These are phyloP conservation scores for Microbotryum intermedium DNA, from an alignment of 1,284 basidiomycete species.

Conservation along the genomic window DNA sequence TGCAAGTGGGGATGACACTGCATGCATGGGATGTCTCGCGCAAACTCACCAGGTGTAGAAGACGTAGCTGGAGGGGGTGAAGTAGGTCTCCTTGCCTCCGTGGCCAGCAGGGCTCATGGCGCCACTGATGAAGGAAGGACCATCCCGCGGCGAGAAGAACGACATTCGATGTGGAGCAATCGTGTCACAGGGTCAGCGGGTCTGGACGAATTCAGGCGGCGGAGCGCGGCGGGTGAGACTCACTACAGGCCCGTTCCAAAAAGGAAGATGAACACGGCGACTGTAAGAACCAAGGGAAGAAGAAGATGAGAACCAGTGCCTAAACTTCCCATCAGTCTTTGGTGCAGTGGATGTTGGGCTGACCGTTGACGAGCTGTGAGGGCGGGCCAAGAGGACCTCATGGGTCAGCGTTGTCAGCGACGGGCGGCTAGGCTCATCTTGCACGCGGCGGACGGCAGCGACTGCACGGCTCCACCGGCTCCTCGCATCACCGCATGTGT, in stretches of 20 bases:
- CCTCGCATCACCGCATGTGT: neutral
- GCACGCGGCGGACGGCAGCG: neutral
- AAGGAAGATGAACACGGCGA: slow-evolving; percentile 26
- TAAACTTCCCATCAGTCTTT: neutral
- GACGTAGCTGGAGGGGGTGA: slow-evolving; percentile 24
- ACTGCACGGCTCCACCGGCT: no score
- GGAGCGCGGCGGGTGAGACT: neutral
- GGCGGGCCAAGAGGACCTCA: neutral
- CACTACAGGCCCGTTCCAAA: slow-evolving; percentile 29
- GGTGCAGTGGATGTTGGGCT: neutral
- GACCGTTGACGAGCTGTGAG: neutral
- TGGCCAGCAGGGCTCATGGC: slow-evolving; percentile 2
- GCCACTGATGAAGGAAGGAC: neutral
- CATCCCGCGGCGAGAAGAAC: neutral
- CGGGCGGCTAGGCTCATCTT: neutral
- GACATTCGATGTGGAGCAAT: neutral
- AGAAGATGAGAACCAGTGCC: slow-evolving; percentile 11
- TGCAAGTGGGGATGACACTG: neutral
- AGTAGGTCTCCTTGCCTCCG: slow-evolving; percentile 25
- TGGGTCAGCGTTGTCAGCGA: neutral
- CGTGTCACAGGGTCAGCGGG: no score
- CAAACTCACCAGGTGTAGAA: slow-evolving; percentile 1
- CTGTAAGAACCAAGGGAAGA: neutral
- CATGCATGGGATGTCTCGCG: neutral
- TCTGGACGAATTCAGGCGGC: no score